Evolutionary conservation across 768 basidiomycete genomes (phyloP).

Genomic region (Russula virescens): DNA sequence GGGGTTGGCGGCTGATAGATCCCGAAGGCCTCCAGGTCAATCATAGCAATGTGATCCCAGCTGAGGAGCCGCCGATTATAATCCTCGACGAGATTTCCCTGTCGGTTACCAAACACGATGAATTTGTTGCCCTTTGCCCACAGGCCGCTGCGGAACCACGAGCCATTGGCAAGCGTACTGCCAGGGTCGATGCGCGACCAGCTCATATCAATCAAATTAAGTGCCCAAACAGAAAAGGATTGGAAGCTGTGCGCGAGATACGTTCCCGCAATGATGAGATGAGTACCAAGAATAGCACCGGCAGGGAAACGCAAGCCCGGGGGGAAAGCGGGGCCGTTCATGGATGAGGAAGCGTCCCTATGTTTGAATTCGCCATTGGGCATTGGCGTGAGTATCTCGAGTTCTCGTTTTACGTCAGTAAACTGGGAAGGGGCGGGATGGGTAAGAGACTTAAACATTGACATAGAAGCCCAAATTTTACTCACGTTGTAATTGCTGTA

Average conservation of each 20-base stretch:
- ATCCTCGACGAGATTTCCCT: slow-evolving; percentile 85
- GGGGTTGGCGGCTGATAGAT: slow-evolving; percentile 84
- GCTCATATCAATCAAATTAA: slow-evolving; percentile 75
- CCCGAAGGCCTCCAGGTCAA: slow-evolving; percentile 91
- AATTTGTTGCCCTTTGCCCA: slow-evolving; percentile 84
- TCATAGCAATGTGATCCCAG: slow-evolving; percentile 88
- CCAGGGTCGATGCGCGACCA: slow-evolving; percentile 91
- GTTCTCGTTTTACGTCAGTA: slow-evolving; percentile 91
- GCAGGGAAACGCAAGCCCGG: slow-evolving; percentile 96
- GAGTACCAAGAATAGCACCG: slow-evolving; percentile 83
- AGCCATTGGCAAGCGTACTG: slow-evolving; percentile 76
- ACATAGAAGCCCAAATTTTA: slow-evolving; percentile 13
- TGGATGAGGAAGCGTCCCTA: slow-evolving; percentile 71
- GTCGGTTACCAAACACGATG: slow-evolving; percentile 84
- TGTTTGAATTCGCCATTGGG: slow-evolving; percentile 72
- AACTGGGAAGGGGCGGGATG: slow-evolving; percentile 45
- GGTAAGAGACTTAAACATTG: slow-evolving; percentile 11
- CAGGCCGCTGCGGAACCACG: slow-evolving; percentile 90
- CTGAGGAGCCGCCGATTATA: slow-evolving; percentile 86
- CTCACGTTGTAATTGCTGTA: slow-evolving; percentile 96
- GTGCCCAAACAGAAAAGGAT: slow-evolving; percentile 94
- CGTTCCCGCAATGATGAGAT: slow-evolving; percentile 92
- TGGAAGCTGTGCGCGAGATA: slow-evolving; percentile 93
- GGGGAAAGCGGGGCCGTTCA: slow-evolving; percentile 79
- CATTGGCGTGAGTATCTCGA: slow-evolving; percentile 84